Evolutionary conservation across 148 eudicot species (phyloP), one percentile per base, ranked within the genome.

Genomic region (Rhododendron kiyosumense): DNA sequence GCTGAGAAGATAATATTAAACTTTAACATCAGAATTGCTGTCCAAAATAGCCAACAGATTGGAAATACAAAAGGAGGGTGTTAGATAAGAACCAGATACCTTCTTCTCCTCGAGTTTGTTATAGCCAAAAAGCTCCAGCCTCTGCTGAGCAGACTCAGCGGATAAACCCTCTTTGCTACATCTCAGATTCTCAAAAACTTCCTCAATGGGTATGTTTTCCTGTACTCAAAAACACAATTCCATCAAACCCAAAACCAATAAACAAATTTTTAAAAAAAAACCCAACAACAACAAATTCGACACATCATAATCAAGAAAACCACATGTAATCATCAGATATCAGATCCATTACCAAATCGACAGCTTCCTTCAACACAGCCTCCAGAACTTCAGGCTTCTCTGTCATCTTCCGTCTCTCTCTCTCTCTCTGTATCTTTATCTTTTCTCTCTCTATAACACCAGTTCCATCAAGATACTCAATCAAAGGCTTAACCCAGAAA

Each of bases 311-410:
- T 52, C 43, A 80, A 52, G 49, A 86, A 86, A 79, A 88, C 81
- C 85, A 11, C 75, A 43, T 2, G 9, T 24, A 48, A 14, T 24
- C 12, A 78, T 77, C 78, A 87, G 51, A 17, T 52, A 57, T 49
- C 85, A 93, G 98, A 95, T 94, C 92, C 91, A 86, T 91, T 95
- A 97, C 99, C 99, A 97, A 95, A 95, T 97, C 99, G 86, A 97
- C 98, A 84, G 95, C 93, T 86, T 97, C 99, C 89, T 97, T 97
- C 88, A 97, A 46, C 43, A 97, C 98, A 84, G 98, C 98, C 75
- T 97, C 99, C 48, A 97, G 88, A 91, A 90, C 94, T 91, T 95
- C 98, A 91, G 95, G 57, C 86, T 97, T 92, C 18, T 97, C 99
- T 41, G 49, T 96, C 96, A 95, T 95, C 88, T 88, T 86, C 82